Evolutionary conservation across 139 green algal species (phyloP).

Genomic region (Tetradesmus obliquus): DNA sequence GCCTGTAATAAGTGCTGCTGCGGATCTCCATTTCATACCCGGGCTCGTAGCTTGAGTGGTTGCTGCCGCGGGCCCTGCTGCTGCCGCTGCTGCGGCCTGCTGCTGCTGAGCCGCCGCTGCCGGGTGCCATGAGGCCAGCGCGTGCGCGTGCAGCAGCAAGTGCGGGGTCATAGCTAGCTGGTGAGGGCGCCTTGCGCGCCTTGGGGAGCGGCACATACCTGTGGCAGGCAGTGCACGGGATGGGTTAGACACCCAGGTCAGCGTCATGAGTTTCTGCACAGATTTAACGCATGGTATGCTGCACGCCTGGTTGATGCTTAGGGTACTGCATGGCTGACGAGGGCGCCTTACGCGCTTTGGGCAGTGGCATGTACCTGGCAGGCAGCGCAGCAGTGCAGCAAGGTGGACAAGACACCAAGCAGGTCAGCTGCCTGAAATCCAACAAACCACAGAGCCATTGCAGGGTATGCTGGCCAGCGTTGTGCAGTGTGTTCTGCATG

Average conservation of each 20-base stretch:
- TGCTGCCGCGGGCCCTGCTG: background rate
- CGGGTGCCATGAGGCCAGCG: conserved; percentile 21
- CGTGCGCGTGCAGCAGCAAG: conserved; percentile 18
- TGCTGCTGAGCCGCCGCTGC: conserved; percentile 28
- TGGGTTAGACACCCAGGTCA: no score
- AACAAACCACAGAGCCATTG: no score
- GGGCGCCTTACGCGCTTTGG: background rate
- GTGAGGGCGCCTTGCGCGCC: background rate
- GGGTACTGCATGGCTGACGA: no score
- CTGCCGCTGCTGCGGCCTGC: conserved; percentile 21
- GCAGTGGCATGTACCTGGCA: background rate
- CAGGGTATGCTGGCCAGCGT: no score
- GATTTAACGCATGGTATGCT: no score
- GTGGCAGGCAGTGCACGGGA: no score
- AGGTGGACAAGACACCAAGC: background rate
- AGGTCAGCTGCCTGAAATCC: no score
- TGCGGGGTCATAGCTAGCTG: conserved; percentile 21
- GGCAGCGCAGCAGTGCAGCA: background rate
- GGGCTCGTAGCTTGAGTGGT: conserved; percentile 6
- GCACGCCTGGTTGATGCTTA: background rate
- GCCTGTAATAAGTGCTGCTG: conserved; percentile 37
- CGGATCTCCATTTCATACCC: conserved; percentile 35
- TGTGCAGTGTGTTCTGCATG: no score
- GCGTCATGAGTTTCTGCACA: no score
- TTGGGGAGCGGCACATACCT: background rate